Evolutionary conservation across 305 asterid genomes (phyloP).

Genomic region (Fraxinus nigra): DNA sequence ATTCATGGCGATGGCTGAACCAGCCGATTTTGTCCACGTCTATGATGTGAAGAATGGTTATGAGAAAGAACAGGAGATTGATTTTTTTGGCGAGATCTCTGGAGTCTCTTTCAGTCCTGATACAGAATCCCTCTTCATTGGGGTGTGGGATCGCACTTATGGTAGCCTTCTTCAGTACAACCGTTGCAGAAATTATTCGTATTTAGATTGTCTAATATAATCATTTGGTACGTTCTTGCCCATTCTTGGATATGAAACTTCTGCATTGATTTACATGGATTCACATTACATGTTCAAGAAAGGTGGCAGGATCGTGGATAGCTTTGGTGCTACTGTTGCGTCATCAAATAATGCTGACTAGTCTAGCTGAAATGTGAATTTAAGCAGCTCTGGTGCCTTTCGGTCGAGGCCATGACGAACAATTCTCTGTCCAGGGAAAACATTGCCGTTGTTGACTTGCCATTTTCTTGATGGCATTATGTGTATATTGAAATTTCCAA

Average conservation of each 20-base stretch:
- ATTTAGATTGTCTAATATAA: constrained; percentile 40
- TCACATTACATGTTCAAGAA: neutral
- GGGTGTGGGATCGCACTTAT: constrained; percentile 72
- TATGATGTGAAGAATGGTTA: constrained; percentile 52
- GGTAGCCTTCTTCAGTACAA: constrained; percentile 70
- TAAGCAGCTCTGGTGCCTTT: constrained; percentile 27
- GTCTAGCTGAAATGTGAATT: constrained; percentile 24
- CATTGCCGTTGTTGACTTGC: constrained; percentile 17
- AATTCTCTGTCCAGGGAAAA: constrained; percentile 18
- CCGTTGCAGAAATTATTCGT: constrained; percentile 50
- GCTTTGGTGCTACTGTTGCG: constrained; percentile 20
- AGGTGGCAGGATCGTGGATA: constrained; percentile 14
- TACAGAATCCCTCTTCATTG: constrained; percentile 63
- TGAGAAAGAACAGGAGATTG: constrained; percentile 66
- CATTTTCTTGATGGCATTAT: constrained; percentile 19
- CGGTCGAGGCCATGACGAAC: constrained; percentile 3
- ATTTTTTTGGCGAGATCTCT: constrained; percentile 74
- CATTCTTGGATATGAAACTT: constrained; percentile 16
- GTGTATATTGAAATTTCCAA: constrained; percentile 32
- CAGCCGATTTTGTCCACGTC: constrained; percentile 72
- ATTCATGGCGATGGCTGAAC: constrained; percentile 70
- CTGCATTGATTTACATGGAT: constrained; percentile 1
- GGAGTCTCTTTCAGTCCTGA: constrained; percentile 77
- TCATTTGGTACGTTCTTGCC: constrained; percentile 18
- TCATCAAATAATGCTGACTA: constrained; percentile 26